Percentiles rank a stretch among this genome's conserved stretches.
phyloP scores from a whole-genome alignment of 2,329 filamentous ascomycete genomes.

The Microdochium trichocladiopsis region DNA sequence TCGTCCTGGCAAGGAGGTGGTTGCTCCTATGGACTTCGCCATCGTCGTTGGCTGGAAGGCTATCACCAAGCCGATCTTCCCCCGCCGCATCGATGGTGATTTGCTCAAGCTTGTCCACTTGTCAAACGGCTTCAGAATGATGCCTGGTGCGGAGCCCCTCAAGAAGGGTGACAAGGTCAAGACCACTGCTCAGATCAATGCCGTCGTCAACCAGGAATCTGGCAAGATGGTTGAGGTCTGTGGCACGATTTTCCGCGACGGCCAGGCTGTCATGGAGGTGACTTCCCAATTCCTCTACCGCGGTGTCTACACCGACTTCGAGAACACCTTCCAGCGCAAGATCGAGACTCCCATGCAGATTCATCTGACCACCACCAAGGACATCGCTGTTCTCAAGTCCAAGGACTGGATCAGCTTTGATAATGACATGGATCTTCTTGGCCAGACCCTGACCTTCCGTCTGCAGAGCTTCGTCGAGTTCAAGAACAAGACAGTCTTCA shows the following conservation, averaged over 20 bases:
- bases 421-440: slow-evolving; percentile 76
- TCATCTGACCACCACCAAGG: slow-evolving; percentile 78
- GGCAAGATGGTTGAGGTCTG: slow-evolving; percentile 99
- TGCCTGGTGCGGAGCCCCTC: slow-evolving; percentile 86
- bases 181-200: slow-evolving; percentile 93
- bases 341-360: slow-evolving; percentile 92
- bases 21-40: slow-evolving; percentile 96
- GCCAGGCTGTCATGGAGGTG: slow-evolving; percentile 90
- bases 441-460: slow-evolving; percentile 93
- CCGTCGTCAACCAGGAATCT: slow-evolving; percentile 95
- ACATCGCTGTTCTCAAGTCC: slow-evolving; percentile 86
- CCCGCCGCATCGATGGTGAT: slow-evolving; percentile 90
- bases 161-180: slow-evolving; percentile 92
- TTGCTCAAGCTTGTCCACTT: slow-evolving; percentile 92
- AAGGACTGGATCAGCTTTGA: slow-evolving; percentile 98
- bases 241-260: slow-evolving; percentile 83
- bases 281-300: slow-evolving; percentile 98
- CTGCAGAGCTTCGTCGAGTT: slow-evolving; percentile 85
- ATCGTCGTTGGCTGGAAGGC: slow-evolving; percentile 99
- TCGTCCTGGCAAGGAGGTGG: slow-evolving; percentile 86
- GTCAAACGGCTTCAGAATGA: slow-evolving; percentile 97
- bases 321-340: slow-evolving; percentile 99
- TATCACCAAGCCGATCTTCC: slow-evolving; percentile 99
- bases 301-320: slow-evolving; percentile 83
- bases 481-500: slow-evolving; percentile 92